Evolutionary conservation across 371 early-diverging fungal genomes (phyloP).

Genomic region (Nematocida ausubeli): DNA sequence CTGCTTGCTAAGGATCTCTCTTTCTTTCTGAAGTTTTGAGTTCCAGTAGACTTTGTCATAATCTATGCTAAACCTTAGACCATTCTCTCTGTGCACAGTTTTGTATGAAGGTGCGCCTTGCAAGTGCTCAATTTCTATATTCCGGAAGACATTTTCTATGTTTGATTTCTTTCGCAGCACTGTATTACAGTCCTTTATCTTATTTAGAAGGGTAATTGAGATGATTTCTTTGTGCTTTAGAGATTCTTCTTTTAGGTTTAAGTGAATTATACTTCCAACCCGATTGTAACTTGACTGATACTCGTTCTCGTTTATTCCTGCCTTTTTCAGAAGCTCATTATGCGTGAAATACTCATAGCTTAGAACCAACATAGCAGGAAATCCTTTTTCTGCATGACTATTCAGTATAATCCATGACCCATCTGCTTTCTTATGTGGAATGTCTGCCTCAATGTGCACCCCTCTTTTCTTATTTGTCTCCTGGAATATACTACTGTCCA

Average conservation of each 20-base stretch:
- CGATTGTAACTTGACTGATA: conserved; percentile 61
- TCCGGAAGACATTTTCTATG: conserved; percentile 61
- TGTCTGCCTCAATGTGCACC: background rate
- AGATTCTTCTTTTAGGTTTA: conserved; percentile 65
- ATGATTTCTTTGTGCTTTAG: conserved; percentile 63
- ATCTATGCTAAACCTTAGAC: conserved; percentile 82
- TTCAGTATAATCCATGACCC: background rate
- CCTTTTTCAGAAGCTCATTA: conserved; percentile 45
- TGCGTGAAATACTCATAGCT: conserved; percentile 56
- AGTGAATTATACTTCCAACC: conserved; percentile 66
- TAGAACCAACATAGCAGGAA: conserved; percentile 16
- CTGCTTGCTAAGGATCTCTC: conserved; percentile 76
- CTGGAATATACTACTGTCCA: conserved; percentile 4
- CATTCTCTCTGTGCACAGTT: conserved; percentile 75
- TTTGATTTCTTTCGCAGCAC: conserved; percentile 65
- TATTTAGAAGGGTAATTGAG: conserved; percentile 61
- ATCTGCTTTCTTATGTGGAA: background rate
- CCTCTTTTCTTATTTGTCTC: background rate
- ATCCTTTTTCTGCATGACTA: background rate
- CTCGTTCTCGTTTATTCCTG: conserved; percentile 36
- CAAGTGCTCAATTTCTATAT: conserved; percentile 64
- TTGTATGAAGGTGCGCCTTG: conserved; percentile 56
- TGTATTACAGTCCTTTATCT: conserved; percentile 61
- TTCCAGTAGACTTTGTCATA: conserved; percentile 97
- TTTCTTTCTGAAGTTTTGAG: conserved; percentile 87